Evolutionary conservation across 768 basidiomycete genomes (phyloP).

Genomic region (Mycena olivaceomarginata): DNA sequence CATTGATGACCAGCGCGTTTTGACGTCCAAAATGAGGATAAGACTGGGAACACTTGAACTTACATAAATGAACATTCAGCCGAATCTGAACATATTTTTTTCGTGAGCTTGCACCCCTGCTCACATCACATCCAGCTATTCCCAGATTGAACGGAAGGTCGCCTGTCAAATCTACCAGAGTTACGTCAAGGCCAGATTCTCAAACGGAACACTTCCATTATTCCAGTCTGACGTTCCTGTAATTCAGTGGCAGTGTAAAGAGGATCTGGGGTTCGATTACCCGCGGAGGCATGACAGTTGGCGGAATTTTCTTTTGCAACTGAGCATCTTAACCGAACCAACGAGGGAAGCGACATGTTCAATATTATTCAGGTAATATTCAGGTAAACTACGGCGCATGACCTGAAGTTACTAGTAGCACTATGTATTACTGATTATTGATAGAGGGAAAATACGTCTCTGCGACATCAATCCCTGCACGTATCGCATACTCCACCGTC

Average conservation of each 20-base stretch:
- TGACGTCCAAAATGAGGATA: too few relatives aligned
- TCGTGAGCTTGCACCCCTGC: too few relatives aligned
- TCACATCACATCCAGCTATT: not conserved
- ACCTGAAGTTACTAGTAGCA: slow-evolving; percentile 17
- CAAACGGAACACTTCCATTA: slow-evolving; percentile 20
- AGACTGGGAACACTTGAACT: too few relatives aligned
- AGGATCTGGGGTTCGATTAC: slow-evolving; percentile 12
- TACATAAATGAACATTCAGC: too few relatives aligned
- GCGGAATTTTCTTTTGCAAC: slow-evolving; percentile 17
- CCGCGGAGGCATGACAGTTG: slow-evolving; percentile 17
- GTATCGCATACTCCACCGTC: slow-evolving; percentile 26
- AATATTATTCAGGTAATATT: slow-evolving; percentile 12
- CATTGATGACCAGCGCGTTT: too few relatives aligned
- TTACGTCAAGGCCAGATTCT: slow-evolving; percentile 26
- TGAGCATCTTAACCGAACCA: slow-evolving; percentile 12
- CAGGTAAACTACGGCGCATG: slow-evolving; percentile 16
- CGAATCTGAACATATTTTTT: too few relatives aligned
- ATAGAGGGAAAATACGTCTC: slow-evolving; percentile 26
- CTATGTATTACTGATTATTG: slow-evolving; percentile 23
- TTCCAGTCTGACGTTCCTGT: slow-evolving; percentile 12
- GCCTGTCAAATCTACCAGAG: slow-evolving; percentile 17
- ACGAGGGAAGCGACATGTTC: slow-evolving; percentile 5
- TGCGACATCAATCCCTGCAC: slow-evolving; percentile 24
- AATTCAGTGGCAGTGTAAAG: too few relatives aligned
- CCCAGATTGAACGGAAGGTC: slow-evolving; percentile 12